phyloP scores from a whole-genome alignment of 2,329 filamentous ascomycete species.

The Tolypocladium tundrense region DNA sequence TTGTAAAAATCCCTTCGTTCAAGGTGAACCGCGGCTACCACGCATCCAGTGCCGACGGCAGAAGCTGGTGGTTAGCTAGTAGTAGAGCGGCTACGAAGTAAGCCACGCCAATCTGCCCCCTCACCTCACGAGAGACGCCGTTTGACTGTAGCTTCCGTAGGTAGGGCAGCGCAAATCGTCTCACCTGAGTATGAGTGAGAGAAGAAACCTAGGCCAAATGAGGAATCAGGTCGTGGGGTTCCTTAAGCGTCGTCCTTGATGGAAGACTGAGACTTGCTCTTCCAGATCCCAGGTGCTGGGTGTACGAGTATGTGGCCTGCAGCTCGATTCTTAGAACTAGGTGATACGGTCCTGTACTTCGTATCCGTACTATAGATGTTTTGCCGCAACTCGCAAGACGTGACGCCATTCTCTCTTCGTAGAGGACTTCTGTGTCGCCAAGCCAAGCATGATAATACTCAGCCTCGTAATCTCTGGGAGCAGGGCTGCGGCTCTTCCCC shows the following conservation, averaged over 20 bases:
- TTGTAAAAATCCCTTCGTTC: background rate
- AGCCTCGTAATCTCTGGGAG: background rate
- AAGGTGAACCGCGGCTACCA: background rate
- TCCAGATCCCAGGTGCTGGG: background rate
- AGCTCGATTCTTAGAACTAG: too few relatives aligned
- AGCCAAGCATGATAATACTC: background rate
- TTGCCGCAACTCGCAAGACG: background rate
- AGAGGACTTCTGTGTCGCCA: background rate
- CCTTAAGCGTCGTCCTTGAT: background rate
- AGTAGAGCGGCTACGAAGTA: background rate
- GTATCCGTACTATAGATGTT: background rate
- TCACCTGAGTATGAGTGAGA: conserved; percentile 5
- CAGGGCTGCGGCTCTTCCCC: background rate
- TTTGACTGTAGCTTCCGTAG: conserved; percentile 2
- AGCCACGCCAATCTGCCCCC: background rate
- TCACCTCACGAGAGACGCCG: background rate
- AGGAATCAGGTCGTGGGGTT: background rate
- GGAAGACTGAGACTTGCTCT: background rate
- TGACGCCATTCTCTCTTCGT: background rate
- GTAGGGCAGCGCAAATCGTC: conserved; percentile 3
- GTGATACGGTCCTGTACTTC: background rate
- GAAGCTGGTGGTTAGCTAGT: background rate
- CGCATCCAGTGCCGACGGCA: background rate
- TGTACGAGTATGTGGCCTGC: background rate
- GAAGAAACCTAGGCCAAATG: conserved; percentile 7